Evolutionary conservation across 345 rosid genomes (phyloP), one percentile per base, ranked within the genome.

Genomic region (Citrus trifoliata): DNA sequence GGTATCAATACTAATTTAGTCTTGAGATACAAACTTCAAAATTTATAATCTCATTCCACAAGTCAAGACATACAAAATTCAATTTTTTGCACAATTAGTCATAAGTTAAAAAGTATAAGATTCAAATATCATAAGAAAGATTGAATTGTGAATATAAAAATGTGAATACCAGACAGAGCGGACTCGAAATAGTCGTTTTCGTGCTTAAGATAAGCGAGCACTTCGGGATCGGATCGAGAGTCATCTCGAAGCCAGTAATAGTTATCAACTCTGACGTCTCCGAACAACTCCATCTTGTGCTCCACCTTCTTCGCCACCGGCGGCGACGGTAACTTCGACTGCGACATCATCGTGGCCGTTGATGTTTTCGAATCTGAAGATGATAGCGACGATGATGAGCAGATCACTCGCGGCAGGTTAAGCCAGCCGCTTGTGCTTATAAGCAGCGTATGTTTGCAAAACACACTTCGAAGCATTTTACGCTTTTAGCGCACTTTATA

Each of bases 181-280:
- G 71, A 80, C 51, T 85, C 87, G 25, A 91, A 86, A 85, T 91
- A 95, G 35, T 63, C 84, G 53, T 95, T 93, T 80, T 95, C 99
- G 77, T 87, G 87, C 32, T 82, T 80, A 62, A 95, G 93, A 67
- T 95, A 74, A 80, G 93, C 82, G 48, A 93, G 79, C 75, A 93
- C 79, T 1, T 90, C 89, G 63, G 92, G 85, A 76, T 88, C 65
- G 59, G 90, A 73, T 82, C 99, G 96, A 61, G 99, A 89, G 78
- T 95, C 99, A 42, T 95, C 98, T 16, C 97, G 97, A 18, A 95
- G 97, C 99, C 98, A 93, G 88, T 95, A 93, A 86, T 95, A 89
- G 71, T 90, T 86, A 78, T 95, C 98, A 4, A 89, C 78, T 77
- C 99, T 87, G 40, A 87, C 84, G 74, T 95, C 98, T 9, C 95